Evolutionary conservation across 192 early-diverging fungal species (phyloP).

Genomic region (Backusella macrospora): DNA sequence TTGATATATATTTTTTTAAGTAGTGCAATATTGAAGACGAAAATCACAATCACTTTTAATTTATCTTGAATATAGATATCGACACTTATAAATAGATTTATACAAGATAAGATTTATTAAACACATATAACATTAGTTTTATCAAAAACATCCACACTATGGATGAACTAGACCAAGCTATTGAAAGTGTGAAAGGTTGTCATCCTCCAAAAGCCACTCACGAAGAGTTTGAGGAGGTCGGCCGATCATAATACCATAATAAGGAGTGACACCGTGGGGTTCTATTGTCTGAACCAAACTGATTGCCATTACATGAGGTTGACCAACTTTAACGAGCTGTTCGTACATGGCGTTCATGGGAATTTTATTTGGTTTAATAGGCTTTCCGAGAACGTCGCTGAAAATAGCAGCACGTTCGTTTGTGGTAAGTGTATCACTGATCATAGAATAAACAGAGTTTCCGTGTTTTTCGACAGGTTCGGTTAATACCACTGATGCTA

Average conservation of each 20-base stretch:
- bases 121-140: too few species aligned
- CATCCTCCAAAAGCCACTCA: background rate
- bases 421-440: background rate
- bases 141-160: too few species aligned
- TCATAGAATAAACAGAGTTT: conserved; percentile 24
- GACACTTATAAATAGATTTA: too few species aligned
- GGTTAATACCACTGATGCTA: conserved; percentile 14
- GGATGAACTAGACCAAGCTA: background rate
- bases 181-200: background rate
- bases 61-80: too few species aligned
- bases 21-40: too few species aligned
- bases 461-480: conserved; percentile 22
- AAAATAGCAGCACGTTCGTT: conserved; percentile 17
- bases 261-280: background rate
- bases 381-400: conserved; percentile 10
- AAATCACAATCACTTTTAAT: too few species aligned
- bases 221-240: background rate
- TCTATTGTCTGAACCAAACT: background rate
- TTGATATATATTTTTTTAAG: too few species aligned
- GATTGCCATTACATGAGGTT: background rate
- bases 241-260: background rate
- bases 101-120: too few species aligned
- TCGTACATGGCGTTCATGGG: background rate
- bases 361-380: conserved; percentile 1
- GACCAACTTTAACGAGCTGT: background rate